Evolutionary conservation across 1,284 basidiomycete species (phyloP).

Genomic region (Tilletia horrida): DNA sequence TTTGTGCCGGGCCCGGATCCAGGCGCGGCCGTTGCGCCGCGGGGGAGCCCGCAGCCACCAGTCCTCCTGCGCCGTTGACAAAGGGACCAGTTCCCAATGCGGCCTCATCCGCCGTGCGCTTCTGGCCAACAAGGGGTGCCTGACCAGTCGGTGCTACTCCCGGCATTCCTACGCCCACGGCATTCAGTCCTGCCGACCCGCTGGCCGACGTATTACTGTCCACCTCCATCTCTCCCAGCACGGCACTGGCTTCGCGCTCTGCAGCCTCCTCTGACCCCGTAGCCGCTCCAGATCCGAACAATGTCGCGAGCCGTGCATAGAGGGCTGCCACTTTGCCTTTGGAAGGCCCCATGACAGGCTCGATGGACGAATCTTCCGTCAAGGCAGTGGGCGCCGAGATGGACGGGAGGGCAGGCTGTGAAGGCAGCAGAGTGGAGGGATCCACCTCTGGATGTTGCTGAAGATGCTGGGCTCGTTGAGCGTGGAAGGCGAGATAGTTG

Average conservation of each 20-base stretch:
- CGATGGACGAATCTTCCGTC: no score
- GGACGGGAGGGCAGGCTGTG: background rate
- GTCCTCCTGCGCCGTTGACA: background rate
- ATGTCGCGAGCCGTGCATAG: background rate
- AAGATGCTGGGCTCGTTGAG: background rate
- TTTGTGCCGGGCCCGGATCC: background rate
- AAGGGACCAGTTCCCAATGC: background rate
- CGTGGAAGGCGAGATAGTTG: background rate
- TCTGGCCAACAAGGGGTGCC: background rate
- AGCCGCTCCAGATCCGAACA: background rate
- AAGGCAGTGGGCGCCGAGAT: background rate
- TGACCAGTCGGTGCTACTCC: no score
- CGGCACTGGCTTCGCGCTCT: background rate
- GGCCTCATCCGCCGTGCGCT: conserved; percentile 8
- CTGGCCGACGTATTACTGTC: background rate
- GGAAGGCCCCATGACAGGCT: no score
- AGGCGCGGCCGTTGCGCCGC: background rate
- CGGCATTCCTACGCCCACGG: no score
- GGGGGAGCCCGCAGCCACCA: background rate
- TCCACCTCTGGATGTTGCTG: background rate
- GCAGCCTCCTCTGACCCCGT: background rate
- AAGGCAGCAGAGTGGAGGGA: background rate
- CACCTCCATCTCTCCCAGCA: background rate
- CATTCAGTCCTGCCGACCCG: background rate
- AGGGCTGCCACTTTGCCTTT: no score